Evolutionary conservation across 1,284 basidiomycete genomes (phyloP).

Genomic region (Ustilago hordei): DNA sequence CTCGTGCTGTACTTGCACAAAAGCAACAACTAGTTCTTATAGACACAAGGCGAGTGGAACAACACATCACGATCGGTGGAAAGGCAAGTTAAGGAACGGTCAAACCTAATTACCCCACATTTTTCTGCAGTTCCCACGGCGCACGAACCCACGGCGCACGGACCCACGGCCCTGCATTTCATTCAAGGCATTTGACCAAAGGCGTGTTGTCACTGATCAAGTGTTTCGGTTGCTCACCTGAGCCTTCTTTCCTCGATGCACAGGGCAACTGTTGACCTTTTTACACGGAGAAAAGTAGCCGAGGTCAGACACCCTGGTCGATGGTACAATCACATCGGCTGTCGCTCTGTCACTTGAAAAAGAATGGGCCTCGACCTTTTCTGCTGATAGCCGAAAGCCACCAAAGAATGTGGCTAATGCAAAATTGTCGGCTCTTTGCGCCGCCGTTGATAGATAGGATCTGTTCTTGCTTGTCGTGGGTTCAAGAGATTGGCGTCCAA

Average conservation of each 20-base stretch:
- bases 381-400: not conserved
- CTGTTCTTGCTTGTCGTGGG: not conserved
- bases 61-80: conserved; percentile 14
- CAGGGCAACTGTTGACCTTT: not conserved
- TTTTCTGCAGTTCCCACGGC: conserved; percentile 8
- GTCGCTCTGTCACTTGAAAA: not conserved
- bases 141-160: no score
- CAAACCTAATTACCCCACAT: conserved; percentile 24
- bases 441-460: not conserved
- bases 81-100: not conserved
- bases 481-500: not conserved
- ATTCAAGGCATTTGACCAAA: not conserved
- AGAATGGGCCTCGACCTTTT: not conserved
- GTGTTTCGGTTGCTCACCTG: not conserved
- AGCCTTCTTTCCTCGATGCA: no score
- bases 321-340: conserved; percentile 4
- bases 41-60: not conserved
- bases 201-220: conserved; percentile 4
- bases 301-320: conserved; percentile 1
- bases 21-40: not conserved
- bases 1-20: not conserved
- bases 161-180: conserved; percentile 4
- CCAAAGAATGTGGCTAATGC: not conserved
- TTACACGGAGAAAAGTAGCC: conserved; percentile 3
- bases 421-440: not conserved